Conservation (phyloP, 805 yeast species). For the Pichia scutulata region DNA sequence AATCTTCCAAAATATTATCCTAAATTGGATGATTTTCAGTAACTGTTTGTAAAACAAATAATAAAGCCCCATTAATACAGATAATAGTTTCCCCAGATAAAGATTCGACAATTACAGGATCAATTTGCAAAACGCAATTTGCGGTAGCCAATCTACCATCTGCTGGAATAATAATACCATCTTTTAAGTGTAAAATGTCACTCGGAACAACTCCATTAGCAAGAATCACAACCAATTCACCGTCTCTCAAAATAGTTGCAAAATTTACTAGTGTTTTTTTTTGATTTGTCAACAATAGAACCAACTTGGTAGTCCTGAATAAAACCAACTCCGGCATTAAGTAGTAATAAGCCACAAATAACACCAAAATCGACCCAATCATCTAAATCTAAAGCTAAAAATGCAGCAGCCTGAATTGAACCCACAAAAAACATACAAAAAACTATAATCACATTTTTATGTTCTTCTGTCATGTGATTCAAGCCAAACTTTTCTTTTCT, state of each 20-base stretch:
- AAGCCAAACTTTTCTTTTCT: conserved; percentile 86
- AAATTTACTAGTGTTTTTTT: conserved; percentile 84
- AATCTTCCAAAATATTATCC: conserved; percentile 85
- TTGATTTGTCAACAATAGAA: conserved; percentile 88
- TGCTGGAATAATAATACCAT: conserved; percentile 85
- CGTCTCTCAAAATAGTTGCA: conserved; percentile 77
- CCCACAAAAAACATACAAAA: conserved; percentile 83
- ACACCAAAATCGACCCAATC: conserved; percentile 98
- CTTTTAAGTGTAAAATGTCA: conserved; percentile 85
- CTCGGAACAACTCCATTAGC: conserved; percentile 89
- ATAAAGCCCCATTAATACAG: conserved; percentile 97
- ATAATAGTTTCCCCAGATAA: conserved; percentile 91
- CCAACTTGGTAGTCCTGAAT: conserved; percentile 94
- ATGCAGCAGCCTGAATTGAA: conserved; percentile 93
- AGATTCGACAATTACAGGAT: conserved; percentile 88
- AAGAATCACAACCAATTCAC: conserved; percentile 62
- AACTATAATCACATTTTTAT: conserved; percentile 69
- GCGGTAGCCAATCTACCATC: conserved; percentile 84
- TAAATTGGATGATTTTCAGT: conserved; percentile 95
- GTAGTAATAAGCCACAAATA: conserved; percentile 70
- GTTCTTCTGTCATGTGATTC: conserved; percentile 85
- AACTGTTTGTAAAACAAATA: conserved; percentile 91
- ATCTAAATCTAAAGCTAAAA: conserved; percentile 88
- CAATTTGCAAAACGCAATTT: conserved; percentile 75
- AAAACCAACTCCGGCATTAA: conserved; percentile 88